phyloP scores from a whole-genome alignment of 176 grass and related monocot species.

The Aechmea fasciata region DNA sequence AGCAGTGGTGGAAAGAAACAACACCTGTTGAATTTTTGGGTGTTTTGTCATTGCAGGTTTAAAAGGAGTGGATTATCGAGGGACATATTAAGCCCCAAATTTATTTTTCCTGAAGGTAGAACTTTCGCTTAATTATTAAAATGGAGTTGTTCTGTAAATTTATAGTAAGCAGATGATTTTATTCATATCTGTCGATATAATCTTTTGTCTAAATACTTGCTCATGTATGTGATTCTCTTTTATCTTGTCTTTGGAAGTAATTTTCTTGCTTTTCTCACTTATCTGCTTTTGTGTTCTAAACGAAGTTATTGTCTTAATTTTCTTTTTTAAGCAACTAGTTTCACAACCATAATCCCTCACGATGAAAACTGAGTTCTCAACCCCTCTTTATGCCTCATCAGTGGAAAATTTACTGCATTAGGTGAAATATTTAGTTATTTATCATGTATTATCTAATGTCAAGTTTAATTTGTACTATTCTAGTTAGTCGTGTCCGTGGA shows the following conservation, averaged over 20 bases:
- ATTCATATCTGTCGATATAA: too few species aligned
- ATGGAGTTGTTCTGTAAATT: not conserved
- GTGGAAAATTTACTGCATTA: too few species aligned
- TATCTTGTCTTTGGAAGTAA: too few species aligned
- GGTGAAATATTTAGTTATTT: too few species aligned
- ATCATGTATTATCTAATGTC: too few species aligned
- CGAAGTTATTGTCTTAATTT: not conserved
- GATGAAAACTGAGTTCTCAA: not conserved
- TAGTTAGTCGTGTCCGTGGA: not conserved
- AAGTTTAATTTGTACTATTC: not conserved
- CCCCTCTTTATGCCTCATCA: not conserved
- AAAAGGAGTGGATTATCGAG: conserved; percentile 23
- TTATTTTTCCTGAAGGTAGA: conserved; percentile 16
- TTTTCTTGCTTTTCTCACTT: too few species aligned
- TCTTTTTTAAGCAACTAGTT: not conserved
- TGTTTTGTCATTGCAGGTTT: conserved; percentile 24
- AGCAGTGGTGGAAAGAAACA: not conserved
- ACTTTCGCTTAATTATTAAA: not conserved
- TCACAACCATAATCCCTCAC: not conserved
- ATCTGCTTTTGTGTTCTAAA: too few species aligned
- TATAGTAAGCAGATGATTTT: too few species aligned
- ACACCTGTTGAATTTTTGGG: conserved; percentile 9
- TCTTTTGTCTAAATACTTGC: too few species aligned
- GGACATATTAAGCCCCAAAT: conserved; percentile 5
- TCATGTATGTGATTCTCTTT: too few species aligned